These are phyloP conservation scores for Rutidosis leptorrhynchoides DNA, from an alignment of 129 eudicot species.

Conservation along the genomic window DNA sequence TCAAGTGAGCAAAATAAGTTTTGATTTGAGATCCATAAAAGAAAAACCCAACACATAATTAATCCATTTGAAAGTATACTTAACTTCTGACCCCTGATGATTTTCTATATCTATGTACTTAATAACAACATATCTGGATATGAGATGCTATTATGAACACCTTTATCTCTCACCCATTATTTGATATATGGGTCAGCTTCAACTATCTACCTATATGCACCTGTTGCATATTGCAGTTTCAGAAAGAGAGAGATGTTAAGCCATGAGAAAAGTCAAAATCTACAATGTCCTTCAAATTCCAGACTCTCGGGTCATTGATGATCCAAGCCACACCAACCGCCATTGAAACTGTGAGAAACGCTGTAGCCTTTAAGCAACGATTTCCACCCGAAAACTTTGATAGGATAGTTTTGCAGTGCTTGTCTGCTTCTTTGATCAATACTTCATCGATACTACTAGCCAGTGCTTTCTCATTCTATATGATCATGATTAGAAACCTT, in stretches of 20 bases:
- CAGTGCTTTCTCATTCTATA: constrained; percentile 41
- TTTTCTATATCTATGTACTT: constrained; percentile 8
- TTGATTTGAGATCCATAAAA: background rate
- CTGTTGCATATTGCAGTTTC: background rate
- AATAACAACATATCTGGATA: background rate
- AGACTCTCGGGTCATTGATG: constrained; percentile 24
- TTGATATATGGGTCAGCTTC: constrained; percentile 13
- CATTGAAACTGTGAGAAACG: constrained; percentile 23
- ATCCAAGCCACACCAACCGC: constrained; percentile 32
- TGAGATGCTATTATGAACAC: constrained; percentile 17
- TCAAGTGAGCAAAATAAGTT: too few relatives aligned
- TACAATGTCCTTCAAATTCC: constrained; percentile 32
- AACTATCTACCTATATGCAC: constrained; percentile 17
- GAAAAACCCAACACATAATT: constrained; percentile 6
- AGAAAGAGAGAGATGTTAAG: constrained; percentile 22
- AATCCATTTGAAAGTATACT: constrained; percentile 15
- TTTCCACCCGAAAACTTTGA: constrained; percentile 32
- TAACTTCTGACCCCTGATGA: background rate
- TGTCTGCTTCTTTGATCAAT: constrained; percentile 35
- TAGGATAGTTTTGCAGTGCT: constrained; percentile 39
- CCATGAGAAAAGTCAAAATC: constrained; percentile 33
- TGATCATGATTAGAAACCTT: background rate
- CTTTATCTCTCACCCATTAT: constrained; percentile 18
- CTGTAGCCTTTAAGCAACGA: constrained; percentile 33
- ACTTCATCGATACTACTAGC: constrained; percentile 16